These are phyloP conservation scores for Russula olivacea DNA, from an alignment of 768 basidiomycete species.

Conservation along the genomic window DNA sequence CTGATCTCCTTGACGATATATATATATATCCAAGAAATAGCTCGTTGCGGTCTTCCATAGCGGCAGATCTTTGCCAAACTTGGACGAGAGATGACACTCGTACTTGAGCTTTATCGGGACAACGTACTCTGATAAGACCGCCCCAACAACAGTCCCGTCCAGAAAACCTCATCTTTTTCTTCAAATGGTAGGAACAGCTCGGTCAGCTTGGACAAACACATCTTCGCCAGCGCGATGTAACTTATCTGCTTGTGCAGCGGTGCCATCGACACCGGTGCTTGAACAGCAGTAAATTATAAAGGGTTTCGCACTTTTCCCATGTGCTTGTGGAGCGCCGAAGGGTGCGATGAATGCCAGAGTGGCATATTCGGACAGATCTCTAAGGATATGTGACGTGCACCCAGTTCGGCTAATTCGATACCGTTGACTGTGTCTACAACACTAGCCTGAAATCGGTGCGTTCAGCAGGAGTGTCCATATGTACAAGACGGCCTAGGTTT, in stretches of 20 bases:
- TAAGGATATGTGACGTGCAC: no score
- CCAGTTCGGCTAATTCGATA: no score
- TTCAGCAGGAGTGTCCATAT: no score
- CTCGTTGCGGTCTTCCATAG: constrained; percentile 61
- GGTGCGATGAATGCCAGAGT: no score
- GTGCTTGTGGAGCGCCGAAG: no score
- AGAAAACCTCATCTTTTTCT: constrained; percentile 50
- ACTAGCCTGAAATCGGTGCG: no score
- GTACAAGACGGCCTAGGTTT: no score
- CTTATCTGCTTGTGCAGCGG: constrained; percentile 63
- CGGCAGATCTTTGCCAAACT: constrained; percentile 78
- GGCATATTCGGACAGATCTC: no score
- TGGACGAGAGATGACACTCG: no score
- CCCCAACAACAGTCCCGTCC: constrained; percentile 73
- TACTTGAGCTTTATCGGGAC: constrained; percentile 71
- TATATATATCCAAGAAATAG: constrained; percentile 43
- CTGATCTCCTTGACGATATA: constrained; percentile 49
- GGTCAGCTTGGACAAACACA: constrained; percentile 50
- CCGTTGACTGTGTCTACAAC: no score
- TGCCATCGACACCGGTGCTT: constrained; percentile 31
- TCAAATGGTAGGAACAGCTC: constrained; percentile 71
- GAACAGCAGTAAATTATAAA: no score
- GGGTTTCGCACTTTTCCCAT: no score
- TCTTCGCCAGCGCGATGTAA: constrained; percentile 87
- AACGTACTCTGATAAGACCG: constrained; percentile 54